These are phyloP conservation scores for Phytopythium montanum DNA, from an alignment of 352 stramenopile species.

Conservation along the genomic window DNA sequence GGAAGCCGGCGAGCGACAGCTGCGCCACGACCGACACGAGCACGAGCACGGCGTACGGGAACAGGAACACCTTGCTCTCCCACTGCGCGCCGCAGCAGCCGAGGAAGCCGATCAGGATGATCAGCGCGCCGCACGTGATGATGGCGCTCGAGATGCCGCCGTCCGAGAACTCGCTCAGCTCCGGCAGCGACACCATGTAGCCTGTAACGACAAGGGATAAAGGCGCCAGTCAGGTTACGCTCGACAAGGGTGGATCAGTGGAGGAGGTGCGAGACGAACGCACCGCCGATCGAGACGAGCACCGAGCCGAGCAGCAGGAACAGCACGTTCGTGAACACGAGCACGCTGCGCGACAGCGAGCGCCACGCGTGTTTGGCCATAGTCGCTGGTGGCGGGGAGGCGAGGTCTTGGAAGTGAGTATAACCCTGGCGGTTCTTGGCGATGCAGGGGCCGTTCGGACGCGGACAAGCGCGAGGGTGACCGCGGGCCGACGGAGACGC, in stretches of 20 bases:
- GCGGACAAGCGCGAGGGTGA: background rate
- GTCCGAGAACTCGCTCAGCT: constrained; percentile 80
- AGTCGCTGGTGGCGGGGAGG: too few relatives aligned
- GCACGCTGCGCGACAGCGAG: constrained; percentile 67
- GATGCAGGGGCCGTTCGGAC: background rate
- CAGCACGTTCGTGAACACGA: constrained; percentile 88
- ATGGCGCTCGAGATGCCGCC: constrained; percentile 73
- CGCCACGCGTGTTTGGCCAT: constrained; percentile 63
- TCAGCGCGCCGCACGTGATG: constrained; percentile 75
- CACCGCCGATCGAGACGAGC: constrained; percentile 76
- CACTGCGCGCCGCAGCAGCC: constrained; percentile 81
- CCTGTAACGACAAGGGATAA: constrained; percentile 26
- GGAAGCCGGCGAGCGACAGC: constrained; percentile 72
- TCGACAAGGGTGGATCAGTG: too few relatives aligned
- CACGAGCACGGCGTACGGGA: constrained; percentile 77
- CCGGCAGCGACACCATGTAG: constrained; percentile 77
- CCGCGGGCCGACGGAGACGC: too few relatives aligned
- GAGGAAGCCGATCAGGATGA: constrained; percentile 71
- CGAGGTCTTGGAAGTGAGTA: constrained; percentile 7
- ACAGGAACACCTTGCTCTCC: constrained; percentile 86
- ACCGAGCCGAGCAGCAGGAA: constrained; percentile 81
- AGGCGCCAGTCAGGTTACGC: constrained; percentile 4
- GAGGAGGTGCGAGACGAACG: constrained; percentile 5
- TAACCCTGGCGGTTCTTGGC: background rate
- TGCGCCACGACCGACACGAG: constrained; percentile 75